Percentiles rank a stretch among this genome's conserved stretches.
Conservation (phyloP, 176 grass and related monocot species). For the Stipa capillata region DNA sequence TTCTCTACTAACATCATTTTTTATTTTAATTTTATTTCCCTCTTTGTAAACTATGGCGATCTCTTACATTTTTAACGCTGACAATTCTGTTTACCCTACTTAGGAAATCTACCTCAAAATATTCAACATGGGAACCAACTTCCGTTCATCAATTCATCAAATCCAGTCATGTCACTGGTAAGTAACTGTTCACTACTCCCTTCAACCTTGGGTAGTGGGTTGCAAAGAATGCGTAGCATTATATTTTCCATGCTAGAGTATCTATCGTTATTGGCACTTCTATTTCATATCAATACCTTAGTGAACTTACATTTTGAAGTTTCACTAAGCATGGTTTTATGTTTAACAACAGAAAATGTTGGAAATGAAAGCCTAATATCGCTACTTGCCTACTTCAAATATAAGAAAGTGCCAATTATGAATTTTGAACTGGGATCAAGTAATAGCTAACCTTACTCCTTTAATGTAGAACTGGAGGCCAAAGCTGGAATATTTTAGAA, state of each 20-base stretch:
- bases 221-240: neutral
- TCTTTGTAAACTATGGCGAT: neutral
- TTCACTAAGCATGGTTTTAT: neutral
- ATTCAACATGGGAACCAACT: constrained; percentile 43
- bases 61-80: neutral
- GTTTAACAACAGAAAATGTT: neutral
- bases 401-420: neutral
- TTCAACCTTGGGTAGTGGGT: neutral
- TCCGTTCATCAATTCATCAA: constrained; percentile 88
- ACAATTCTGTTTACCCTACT: neutral
- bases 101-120: constrained; percentile 33
- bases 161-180: constrained; percentile 94
- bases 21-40: neutral
- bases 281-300: neutral
- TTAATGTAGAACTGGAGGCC: neutral
- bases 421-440: neutral
- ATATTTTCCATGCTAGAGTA: neutral
- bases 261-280: neutral
- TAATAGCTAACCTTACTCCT: neutral
- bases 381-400: neutral
- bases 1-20: neutral
- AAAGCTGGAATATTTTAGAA: neutral
- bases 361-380: neutral
- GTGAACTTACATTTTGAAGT: neutral
- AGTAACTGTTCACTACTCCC: constrained; percentile 15